These are phyloP conservation scores for Aspergillus sp. DNA, from an alignment of 2,329 filamentous ascomycete species.

Conservation along the genomic window DNA sequence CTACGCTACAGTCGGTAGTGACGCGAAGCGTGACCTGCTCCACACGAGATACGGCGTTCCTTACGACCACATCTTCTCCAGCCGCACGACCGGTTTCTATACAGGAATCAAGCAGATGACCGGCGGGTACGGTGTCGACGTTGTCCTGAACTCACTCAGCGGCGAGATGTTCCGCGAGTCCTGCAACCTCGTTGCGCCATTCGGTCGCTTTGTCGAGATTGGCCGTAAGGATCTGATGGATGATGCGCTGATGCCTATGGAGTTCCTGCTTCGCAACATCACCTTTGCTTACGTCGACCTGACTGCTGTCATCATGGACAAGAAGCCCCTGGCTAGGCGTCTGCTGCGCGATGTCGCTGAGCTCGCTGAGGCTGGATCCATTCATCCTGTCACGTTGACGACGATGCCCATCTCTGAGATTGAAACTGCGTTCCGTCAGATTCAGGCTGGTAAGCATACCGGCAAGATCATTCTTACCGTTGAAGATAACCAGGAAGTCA, in stretches of 20 bases:
- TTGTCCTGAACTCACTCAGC: slow-evolving; percentile 33
- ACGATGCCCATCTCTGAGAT: slow-evolving; percentile 33
- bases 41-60: slow-evolving; percentile 29
- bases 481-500: slow-evolving; percentile 11
- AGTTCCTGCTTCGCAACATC: slow-evolving; percentile 20
- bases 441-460: slow-evolving; percentile 42
- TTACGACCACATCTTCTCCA: slow-evolving; percentile 34
- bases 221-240: slow-evolving; percentile 16
- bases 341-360: slow-evolving; percentile 11
- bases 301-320: slow-evolving; percentile 2
- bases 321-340: neutral
- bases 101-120: slow-evolving; percentile 27
- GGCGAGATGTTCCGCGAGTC: slow-evolving; percentile 32
- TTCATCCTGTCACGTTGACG: slow-evolving; percentile 38
- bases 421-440: slow-evolving; percentile 32
- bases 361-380: slow-evolving; percentile 22
- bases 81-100: slow-evolving; percentile 31
- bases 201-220: slow-evolving; percentile 33
- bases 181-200: slow-evolving; percentile 33
- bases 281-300: slow-evolving; percentile 21
- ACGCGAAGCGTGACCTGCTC: slow-evolving; percentile 33
- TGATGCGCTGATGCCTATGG: slow-evolving; percentile 23
- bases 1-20: slow-evolving; percentile 33
- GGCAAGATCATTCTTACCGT: slow-evolving; percentile 44
- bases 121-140: slow-evolving; percentile 30